Conservation (phyloP, 1,139 yeast species). For the Geotrichum histeridarum region DNA sequence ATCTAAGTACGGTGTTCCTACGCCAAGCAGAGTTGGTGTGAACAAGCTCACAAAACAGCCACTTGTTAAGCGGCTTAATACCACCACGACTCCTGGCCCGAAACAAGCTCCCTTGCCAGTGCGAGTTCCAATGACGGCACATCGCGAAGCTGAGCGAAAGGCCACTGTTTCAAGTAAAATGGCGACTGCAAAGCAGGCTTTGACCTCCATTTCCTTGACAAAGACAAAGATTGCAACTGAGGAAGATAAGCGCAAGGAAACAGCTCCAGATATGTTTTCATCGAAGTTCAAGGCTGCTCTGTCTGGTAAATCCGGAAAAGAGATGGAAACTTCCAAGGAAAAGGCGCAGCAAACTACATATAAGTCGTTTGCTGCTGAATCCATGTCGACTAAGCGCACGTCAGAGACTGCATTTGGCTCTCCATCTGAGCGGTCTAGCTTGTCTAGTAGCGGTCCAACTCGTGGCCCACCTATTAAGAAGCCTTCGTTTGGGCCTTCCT, state of each 20-base stretch:
- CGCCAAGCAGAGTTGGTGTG: conserved; percentile 1
- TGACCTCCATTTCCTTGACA: conserved; percentile 5
- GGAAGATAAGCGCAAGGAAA: conserved; percentile 5
- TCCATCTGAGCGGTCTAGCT: neutral
- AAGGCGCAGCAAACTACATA: neutral
- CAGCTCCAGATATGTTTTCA: neutral
- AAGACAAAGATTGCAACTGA: neutral
- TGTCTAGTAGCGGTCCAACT: neutral
- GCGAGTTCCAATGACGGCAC: conserved; percentile 5
- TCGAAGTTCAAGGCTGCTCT: conserved; percentile 5
- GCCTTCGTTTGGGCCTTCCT: conserved; percentile 15
- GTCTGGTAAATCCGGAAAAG: neutral
- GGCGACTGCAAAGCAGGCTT: neutral
- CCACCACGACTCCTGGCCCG: conserved; percentile 4
- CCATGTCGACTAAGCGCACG: conserved; percentile 13
- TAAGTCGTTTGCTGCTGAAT: neutral
- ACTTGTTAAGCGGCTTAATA: conserved; percentile 2
- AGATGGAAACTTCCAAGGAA: neutral
- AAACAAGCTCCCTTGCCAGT: conserved; percentile 3
- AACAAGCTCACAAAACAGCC: conserved; percentile 8
- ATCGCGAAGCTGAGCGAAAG: neutral
- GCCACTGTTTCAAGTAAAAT: neutral
- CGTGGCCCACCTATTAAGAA: conserved; percentile 13
- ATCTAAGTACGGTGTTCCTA: conserved; percentile 6
- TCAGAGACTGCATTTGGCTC: conserved; percentile 20